Base-by-base conservation (phyloP, 805 yeast genomes). In the Candida hungchunana region DNA sequence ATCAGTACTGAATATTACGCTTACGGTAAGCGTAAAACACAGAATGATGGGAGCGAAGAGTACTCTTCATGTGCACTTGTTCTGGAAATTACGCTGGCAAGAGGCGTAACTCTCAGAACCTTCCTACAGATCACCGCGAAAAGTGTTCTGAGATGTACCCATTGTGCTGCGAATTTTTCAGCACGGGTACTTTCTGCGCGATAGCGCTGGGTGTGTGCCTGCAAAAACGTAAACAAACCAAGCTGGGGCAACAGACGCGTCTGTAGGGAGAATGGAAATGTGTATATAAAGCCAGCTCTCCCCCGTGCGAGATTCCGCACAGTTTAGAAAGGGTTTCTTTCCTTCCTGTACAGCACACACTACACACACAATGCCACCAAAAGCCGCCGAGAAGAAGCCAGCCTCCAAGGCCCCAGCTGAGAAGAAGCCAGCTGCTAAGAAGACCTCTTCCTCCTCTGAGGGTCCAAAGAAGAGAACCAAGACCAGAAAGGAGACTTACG, bases 401-500 rank as follows among this genome's bases (percentile, higher is more conserved):
- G 97, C 97, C 33, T 42, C 49, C 66, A 89, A 89, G 74, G 95
- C 96, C 56, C 96, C 97, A 64, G 94, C 95, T 68, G 94, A 85
- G 71, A 87, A 88, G 82, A 87, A 85, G 75, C 86, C 88, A 64
- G 93, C 96, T 64, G 85, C 85, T 60, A 83, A 83, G 43, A 53
- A 50, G 77, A 85, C 94, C 64, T 77, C 95, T 50, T 69, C 94
- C 54, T 73, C 87, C 48, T 62, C 84, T 53, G 75, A 79, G 43
- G 90, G 79, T 60, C 69, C 81, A 66, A 89, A 87, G 80, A 89
- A 85, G 84, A 87, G 95, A 77, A 64, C 87, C 56, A 89, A 89
- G 83, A 71, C 89, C 59, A 87, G 97, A 82, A 89, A 88, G 83
- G 97, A 90, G 75, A 87, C 97, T 50, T 90, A 88, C 77, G 87